Percentiles rank a stretch among this genome's conserved stretches.
These are phyloP conservation scores for Colletotrichum gloeosporioides DNA, from an alignment of 2,329 filamentous ascomycete genomes.

Conservation along the genomic window DNA sequence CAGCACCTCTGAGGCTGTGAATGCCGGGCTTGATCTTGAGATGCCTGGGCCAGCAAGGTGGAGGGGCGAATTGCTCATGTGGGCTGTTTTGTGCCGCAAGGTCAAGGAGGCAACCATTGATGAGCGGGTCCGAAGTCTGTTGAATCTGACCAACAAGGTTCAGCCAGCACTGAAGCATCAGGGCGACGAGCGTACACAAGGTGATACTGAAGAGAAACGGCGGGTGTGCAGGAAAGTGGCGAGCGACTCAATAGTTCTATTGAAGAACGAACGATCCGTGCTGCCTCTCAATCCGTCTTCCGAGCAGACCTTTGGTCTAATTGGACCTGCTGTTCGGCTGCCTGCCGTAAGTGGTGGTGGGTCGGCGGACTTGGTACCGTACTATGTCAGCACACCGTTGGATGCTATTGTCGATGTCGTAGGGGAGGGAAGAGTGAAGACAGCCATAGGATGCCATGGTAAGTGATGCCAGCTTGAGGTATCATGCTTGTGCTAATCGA, in stretches of 20 bases:
- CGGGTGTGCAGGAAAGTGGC: slow-evolving; percentile 52
- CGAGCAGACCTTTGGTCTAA: slow-evolving; percentile 32
- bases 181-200: slow-evolving; percentile 51
- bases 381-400: slow-evolving; percentile 33
- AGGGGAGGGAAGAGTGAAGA: neutral
- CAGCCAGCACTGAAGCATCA: neutral
- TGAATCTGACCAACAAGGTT: slow-evolving; percentile 52
- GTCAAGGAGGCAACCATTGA: slow-evolving; percentile 59
- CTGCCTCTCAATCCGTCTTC: slow-evolving; percentile 52
- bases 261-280: slow-evolving; percentile 66
- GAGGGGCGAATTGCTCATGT: slow-evolving; percentile 53
- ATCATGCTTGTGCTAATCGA: neutral
- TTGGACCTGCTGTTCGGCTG: slow-evolving; percentile 58
- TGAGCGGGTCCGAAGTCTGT: slow-evolving; percentile 58
- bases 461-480: neutral
- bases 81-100: slow-evolving; percentile 59
- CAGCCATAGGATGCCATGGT: neutral
- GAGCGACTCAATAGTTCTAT: slow-evolving; percentile 65
- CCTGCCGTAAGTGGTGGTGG: slow-evolving; percentile 35
- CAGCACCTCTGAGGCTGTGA: slow-evolving; percentile 52
- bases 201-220: neutral
- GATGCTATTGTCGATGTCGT: slow-evolving; percentile 31
- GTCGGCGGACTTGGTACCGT: slow-evolving; percentile 32
- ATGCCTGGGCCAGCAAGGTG: slow-evolving; percentile 63
- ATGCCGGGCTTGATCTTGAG: slow-evolving; percentile 61